These are phyloP conservation scores for Periglandula ipomoeae DNA, from an alignment of 2,329 filamentous ascomycete species.

Conservation along the genomic window DNA sequence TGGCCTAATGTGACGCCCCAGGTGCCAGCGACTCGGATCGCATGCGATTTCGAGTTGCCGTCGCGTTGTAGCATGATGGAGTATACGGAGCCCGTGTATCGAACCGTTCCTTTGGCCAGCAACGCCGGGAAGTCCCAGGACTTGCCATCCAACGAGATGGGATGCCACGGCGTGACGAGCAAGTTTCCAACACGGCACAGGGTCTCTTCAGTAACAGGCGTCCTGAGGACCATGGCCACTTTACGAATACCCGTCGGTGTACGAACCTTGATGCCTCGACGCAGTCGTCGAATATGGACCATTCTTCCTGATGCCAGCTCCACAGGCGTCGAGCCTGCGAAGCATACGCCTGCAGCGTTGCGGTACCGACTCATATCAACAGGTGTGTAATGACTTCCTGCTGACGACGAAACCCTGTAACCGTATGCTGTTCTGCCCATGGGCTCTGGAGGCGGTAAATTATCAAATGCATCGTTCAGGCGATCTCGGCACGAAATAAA, in stretches of 20 bases:
- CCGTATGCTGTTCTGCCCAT: neutral
- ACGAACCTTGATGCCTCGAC: constrained; percentile 35
- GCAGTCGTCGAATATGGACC: constrained; percentile 34
- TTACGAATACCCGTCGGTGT: constrained; percentile 40
- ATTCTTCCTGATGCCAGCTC: constrained; percentile 30
- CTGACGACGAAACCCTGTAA: neutral
- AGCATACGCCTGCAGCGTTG: constrained; percentile 35
- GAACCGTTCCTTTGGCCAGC: constrained; percentile 20
- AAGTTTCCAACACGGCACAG: constrained; percentile 39
- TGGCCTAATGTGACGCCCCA: constrained; percentile 53
- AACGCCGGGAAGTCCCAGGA: constrained; percentile 39
- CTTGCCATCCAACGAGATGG: constrained; percentile 31
- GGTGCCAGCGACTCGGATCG: constrained; percentile 34
- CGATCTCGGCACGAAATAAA: constrained; percentile 40
- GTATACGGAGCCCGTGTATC: constrained; percentile 45
- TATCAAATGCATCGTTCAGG: constrained; percentile 41
- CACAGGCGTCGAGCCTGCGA: constrained; percentile 40
- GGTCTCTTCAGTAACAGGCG: constrained; percentile 26
- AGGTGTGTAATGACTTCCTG: constrained; percentile 15
- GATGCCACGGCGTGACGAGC: constrained; percentile 52
- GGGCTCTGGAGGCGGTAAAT: constrained; percentile 33
- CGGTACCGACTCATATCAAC: constrained; percentile 37
- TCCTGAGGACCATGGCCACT: constrained; percentile 44
- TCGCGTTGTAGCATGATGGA: constrained; percentile 46
- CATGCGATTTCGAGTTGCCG: constrained; percentile 35